Conservation (phyloP, 1,139 yeast species). For the Candida glucosophila region DNA sequence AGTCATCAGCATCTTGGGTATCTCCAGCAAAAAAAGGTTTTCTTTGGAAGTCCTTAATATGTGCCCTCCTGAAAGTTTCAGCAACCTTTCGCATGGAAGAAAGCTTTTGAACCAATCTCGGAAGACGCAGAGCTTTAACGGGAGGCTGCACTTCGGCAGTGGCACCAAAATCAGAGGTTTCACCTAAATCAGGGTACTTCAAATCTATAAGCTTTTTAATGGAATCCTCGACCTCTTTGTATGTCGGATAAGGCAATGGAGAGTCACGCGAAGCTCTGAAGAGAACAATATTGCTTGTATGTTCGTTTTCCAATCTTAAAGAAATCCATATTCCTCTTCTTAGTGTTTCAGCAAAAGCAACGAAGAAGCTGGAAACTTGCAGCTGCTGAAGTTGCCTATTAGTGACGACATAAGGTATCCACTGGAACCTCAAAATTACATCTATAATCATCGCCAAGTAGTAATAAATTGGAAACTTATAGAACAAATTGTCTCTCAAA, state of each 20-base stretch:
- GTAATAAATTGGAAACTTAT: constrained; percentile 49
- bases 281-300: constrained; percentile 76
- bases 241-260: constrained; percentile 68
- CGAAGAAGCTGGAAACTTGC: constrained; percentile 78
- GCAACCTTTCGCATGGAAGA: constrained; percentile 13
- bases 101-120: background rate
- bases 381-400: constrained; percentile 76
- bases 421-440: constrained; percentile 71
- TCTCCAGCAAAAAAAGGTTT: constrained; percentile 15
- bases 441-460: constrained; percentile 69
- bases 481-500: constrained; percentile 66
- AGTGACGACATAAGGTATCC: constrained; percentile 79
- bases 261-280: constrained; percentile 83
- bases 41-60: constrained; percentile 78
- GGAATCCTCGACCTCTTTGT: constrained; percentile 28
- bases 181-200: constrained; percentile 13
- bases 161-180: background rate
- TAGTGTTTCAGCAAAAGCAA: constrained; percentile 73
- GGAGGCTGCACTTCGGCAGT: constrained; percentile 1
- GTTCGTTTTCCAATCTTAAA: constrained; percentile 94
- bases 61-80: constrained; percentile 68
- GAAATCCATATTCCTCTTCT: constrained; percentile 85
- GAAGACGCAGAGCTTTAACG: background rate
- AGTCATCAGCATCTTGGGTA: constrained; percentile 31
- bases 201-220: constrained; percentile 31